These are phyloP conservation scores for Aspergillaceae sp. DNA, from an alignment of 2,329 filamentous ascomycete species.

Conservation along the genomic window DNA sequence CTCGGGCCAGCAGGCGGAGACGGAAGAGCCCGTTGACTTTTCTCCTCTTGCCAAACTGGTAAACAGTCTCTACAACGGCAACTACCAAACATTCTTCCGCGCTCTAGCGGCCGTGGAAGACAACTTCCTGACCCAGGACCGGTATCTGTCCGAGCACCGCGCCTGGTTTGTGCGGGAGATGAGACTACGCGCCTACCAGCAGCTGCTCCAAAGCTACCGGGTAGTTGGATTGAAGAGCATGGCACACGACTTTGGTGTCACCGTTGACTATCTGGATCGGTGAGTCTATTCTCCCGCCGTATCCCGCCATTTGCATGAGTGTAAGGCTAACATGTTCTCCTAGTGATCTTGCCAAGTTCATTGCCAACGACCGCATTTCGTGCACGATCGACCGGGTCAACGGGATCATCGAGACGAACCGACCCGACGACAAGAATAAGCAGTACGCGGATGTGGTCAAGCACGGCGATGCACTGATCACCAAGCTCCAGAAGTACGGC, in stretches of 20 bases:
- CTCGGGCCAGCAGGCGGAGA: conserved; percentile 58
- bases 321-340: conserved; percentile 5
- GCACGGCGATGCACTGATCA: conserved; percentile 95
- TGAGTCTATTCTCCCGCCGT: conserved; percentile 37
- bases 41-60: conserved; percentile 79
- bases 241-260: conserved; percentile 94
- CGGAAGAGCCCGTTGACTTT: conserved; percentile 80
- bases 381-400: conserved; percentile 97
- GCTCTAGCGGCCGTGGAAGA: conserved; percentile 85
- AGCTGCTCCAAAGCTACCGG: conserved; percentile 92
- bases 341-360: conserved; percentile 93
- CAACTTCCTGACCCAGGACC: conserved; percentile 85
- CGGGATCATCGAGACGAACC: conserved; percentile 95
- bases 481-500: conserved; percentile 98
- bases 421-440: conserved; percentile 98
- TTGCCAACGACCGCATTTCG: conserved; percentile 84
- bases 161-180: conserved; percentile 98
- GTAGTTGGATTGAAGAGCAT: conserved; percentile 96
- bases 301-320: no score
- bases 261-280: conserved; percentile 92
- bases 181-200: conserved; percentile 91
- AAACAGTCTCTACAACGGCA: conserved; percentile 82
- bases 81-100: conserved; percentile 90
- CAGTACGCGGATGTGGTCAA: conserved; percentile 97
- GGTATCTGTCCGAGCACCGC: conserved; percentile 91